These are phyloP conservation scores for Iris macrosiphon DNA, from an alignment of 106 monocot genomes.

Conservation along the genomic window DNA sequence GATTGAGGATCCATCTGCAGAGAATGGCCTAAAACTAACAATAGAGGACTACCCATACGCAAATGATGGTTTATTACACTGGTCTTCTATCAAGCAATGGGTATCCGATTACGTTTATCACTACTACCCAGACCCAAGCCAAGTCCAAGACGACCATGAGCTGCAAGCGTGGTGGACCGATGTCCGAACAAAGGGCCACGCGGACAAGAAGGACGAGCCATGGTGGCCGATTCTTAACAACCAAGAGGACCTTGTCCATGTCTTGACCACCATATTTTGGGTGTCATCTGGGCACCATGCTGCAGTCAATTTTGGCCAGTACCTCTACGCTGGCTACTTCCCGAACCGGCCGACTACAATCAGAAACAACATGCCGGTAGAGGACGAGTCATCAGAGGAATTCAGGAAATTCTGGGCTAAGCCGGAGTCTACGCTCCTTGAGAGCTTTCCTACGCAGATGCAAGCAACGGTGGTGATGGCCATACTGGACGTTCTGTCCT, in stretches of 20 bases:
- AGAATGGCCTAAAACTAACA: slow-evolving; percentile 25
- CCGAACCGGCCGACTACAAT: slow-evolving; percentile 46
- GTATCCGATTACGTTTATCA: slow-evolving; percentile 32
- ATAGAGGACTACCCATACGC: slow-evolving; percentile 81
- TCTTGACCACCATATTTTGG: slow-evolving; percentile 65
- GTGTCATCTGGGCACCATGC: slow-evolving; percentile 63
- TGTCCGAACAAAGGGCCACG: slow-evolving; percentile 49
- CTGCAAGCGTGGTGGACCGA: slow-evolving; percentile 60
- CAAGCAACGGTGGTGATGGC: slow-evolving; percentile 52
- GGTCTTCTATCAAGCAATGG: slow-evolving; percentile 57
- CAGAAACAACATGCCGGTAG: slow-evolving; percentile 37
- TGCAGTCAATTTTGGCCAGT: slow-evolving; percentile 86
- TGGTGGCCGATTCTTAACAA: slow-evolving; percentile 60
- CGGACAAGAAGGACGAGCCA: slow-evolving; percentile 59
- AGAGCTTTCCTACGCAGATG: slow-evolving; percentile 30
- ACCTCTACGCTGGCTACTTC: slow-evolving; percentile 57
- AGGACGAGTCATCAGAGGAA: slow-evolving; percentile 17
- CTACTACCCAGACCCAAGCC: slow-evolving; percentile 30
- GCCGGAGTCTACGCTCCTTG: slow-evolving; percentile 30
- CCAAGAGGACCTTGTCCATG: slow-evolving; percentile 12
- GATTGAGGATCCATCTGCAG: slow-evolving; percentile 33
- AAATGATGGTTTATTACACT: slow-evolving; percentile 55
- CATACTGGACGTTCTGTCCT: slow-evolving; percentile 49
- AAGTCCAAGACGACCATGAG: slow-evolving; percentile 37
- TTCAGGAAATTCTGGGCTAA: slow-evolving; percentile 16